A percentile compares a stretch with the other conserved stretches of the same genome.
Evolutionary conservation across 148 eudicot species (phyloP).

Genomic region (Bassia scoparia): DNA sequence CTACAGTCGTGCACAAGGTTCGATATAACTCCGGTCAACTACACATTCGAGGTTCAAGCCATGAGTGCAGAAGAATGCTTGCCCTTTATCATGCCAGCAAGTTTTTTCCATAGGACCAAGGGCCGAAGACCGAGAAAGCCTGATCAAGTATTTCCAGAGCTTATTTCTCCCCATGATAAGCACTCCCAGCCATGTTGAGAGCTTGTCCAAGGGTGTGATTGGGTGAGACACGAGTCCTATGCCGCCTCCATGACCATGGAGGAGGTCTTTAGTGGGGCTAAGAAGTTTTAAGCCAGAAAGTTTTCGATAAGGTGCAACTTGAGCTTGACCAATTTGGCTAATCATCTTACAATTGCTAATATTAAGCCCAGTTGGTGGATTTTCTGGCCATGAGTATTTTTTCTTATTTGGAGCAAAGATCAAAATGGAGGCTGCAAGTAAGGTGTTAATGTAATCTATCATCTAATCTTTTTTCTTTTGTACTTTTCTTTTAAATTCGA

Average conservation of each 20-base stretch:
- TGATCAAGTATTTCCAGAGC: conserved; percentile 38
- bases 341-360: conserved; percentile 50
- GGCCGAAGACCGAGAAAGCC: conserved; percentile 28
- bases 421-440: conserved; percentile 54
- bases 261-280: conserved; percentile 43
- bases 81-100: conserved; percentile 45
- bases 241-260: conserved; percentile 62
- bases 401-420: conserved; percentile 54
- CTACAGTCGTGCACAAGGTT: conserved; percentile 27
- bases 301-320: conserved; percentile 46
- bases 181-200: conserved; percentile 39
- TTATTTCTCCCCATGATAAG: conserved; percentile 50
- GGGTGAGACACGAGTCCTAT: conserved; percentile 52
- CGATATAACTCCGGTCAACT: conserved; percentile 48
- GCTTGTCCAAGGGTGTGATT: conserved; percentile 46
- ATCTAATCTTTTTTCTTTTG: too few species aligned
- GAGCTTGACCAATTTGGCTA: conserved; percentile 46
- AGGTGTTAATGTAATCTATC: not conserved
- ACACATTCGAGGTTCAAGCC: conserved; percentile 55
- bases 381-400: conserved; percentile 55
- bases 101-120: conserved; percentile 52
- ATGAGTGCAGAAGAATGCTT: conserved; percentile 56
- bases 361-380: conserved; percentile 51
- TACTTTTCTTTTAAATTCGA: conserved; percentile 8
- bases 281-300: conserved; percentile 43